phyloP scores from a whole-genome alignment of 768 basidiomycete genomes.

The Suillus spraguei region DNA sequence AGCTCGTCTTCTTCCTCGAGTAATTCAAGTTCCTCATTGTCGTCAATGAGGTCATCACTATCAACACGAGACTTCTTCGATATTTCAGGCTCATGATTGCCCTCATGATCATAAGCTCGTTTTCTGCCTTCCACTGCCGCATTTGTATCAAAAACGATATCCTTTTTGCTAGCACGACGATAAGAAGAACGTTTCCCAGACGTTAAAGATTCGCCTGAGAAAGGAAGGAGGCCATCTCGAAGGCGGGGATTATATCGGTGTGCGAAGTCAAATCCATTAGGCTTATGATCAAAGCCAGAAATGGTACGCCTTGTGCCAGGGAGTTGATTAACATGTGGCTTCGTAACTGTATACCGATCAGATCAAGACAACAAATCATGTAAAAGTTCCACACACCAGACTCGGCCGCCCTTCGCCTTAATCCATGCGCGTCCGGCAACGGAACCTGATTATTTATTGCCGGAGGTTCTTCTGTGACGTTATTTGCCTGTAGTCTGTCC shows the following conservation, averaged over 20 bases:
- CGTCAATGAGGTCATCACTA: conserved; percentile 48
- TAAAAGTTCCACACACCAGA: conserved; percentile 41
- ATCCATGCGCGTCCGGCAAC: conserved; percentile 39
- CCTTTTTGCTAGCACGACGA: conserved; percentile 36
- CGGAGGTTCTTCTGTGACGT: conserved; percentile 26
- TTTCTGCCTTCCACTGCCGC: conserved; percentile 38
- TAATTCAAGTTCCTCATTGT: conserved; percentile 48
- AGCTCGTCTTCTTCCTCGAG: conserved; percentile 34
- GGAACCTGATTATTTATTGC: conserved; percentile 30
- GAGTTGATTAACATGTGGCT: conserved; percentile 22
- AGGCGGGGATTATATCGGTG: conserved; percentile 41
- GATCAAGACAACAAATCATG: conserved; percentile 23
- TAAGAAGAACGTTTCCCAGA: conserved; percentile 23
- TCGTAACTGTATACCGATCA: conserved; percentile 29
- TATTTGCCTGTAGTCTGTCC: conserved; percentile 37
- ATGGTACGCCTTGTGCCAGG: conserved; percentile 17
- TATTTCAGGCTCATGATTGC: conserved; percentile 43
- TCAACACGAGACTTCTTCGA: conserved; percentile 59
- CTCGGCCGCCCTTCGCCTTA: conserved; percentile 48
- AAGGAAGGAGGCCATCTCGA: conserved; percentile 15
- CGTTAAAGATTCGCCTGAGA: conserved; percentile 13
- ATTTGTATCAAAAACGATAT: conserved; percentile 25
- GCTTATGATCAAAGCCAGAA: conserved; percentile 21
- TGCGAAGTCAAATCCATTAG: conserved; percentile 28
- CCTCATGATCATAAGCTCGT: conserved; percentile 47